phyloP scores from a whole-genome alignment of 1,284 basidiomycete species.

The Pisolithus thermaeus region DNA sequence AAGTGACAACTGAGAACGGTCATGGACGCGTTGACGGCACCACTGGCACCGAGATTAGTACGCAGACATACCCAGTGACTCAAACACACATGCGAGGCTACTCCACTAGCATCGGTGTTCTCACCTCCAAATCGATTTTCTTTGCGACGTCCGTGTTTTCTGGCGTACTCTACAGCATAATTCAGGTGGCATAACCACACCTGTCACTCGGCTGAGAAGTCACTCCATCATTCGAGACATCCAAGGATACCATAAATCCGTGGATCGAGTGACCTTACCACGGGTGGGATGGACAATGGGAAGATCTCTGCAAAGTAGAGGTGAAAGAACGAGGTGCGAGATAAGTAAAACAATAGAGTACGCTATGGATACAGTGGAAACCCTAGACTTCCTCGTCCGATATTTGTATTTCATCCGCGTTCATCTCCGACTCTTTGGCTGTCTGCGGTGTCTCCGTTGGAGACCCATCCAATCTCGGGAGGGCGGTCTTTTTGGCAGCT shows the following conservation, averaged over 20 bases:
- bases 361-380: constrained; percentile 11
- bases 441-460: constrained; percentile 18
- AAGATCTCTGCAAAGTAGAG: constrained; percentile 67
- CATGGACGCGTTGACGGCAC: constrained; percentile 4
- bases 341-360: constrained; percentile 13
- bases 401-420: constrained; percentile 80
- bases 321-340: constrained; percentile 60
- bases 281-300: constrained; percentile 67
- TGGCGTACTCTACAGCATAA: constrained; percentile 37
- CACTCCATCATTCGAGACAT: constrained; percentile 67
- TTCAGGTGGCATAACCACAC: constrained; percentile 50
- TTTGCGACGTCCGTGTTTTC: constrained; percentile 76
- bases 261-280: constrained; percentile 63
- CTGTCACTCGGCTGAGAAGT: constrained; percentile 35
- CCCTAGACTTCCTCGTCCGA: constrained; percentile 66
- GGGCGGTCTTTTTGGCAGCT: constrained; percentile 47
- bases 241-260: constrained; percentile 49
- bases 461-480: constrained; percentile 26
- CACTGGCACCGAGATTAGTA: too few relatives aligned
- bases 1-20: too few relatives aligned
- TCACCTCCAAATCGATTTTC: constrained; percentile 71
- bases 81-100: too few relatives aligned
- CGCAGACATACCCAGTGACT: too few relatives aligned
- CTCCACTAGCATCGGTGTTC: constrained; percentile 8
- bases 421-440: constrained; percentile 35